A percentile compares a stretch with the other conserved stretches of the same genome.
Evolutionary conservation across 768 basidiomycete species (phyloP).

Genomic region (Punctularia strigosozonata): DNA sequence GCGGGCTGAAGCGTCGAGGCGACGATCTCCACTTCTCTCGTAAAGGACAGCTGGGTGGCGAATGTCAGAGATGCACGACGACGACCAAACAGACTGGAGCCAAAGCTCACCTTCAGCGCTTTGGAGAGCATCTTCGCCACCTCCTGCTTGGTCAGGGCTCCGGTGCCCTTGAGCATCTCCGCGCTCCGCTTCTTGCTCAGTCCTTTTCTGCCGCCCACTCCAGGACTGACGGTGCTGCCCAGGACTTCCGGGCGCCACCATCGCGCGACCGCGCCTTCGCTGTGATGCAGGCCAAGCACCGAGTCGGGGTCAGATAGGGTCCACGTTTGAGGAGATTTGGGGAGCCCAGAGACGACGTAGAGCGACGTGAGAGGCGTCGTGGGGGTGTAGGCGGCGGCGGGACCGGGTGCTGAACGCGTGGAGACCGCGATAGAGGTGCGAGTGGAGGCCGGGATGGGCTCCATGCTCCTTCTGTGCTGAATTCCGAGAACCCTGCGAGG

Average conservation of each 20-base stretch:
- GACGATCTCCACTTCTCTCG: slow-evolving; percentile 87
- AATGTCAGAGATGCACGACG: slow-evolving; percentile 2
- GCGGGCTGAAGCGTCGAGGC: slow-evolving; percentile 92
- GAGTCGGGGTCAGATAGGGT: slow-evolving; percentile 79
- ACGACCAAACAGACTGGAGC: not conserved
- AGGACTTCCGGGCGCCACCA: slow-evolving; percentile 92
- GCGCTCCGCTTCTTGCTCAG: slow-evolving; percentile 59
- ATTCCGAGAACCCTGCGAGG: slow-evolving; percentile 71
- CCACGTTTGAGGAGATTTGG: slow-evolving; percentile 86
- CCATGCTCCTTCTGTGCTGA: slow-evolving; percentile 66
- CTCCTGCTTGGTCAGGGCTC: slow-evolving; percentile 75
- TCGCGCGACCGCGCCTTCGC: slow-evolving; percentile 73
- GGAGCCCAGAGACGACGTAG: slow-evolving; percentile 81
- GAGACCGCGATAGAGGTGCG: slow-evolving; percentile 74
- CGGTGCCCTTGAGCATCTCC: slow-evolving; percentile 63
- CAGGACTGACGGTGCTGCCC: slow-evolving; percentile 77
- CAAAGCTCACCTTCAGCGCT: slow-evolving; percentile 64
- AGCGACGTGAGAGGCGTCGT: slow-evolving; percentile 71
- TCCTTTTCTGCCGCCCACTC: slow-evolving; percentile 47
- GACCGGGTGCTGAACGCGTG: slow-evolving; percentile 49
- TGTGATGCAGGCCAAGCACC: slow-evolving; percentile 70
- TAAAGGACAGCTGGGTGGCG: slow-evolving; percentile 63
- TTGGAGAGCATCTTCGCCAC: slow-evolving; percentile 87
- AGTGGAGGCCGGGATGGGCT: slow-evolving; percentile 69
- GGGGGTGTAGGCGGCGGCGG: slow-evolving; percentile 51